Evolutionary conservation across 768 basidiomycete genomes (phyloP), one percentile per base, ranked within the genome.

Genomic region (Tylopilus felleus): DNA sequence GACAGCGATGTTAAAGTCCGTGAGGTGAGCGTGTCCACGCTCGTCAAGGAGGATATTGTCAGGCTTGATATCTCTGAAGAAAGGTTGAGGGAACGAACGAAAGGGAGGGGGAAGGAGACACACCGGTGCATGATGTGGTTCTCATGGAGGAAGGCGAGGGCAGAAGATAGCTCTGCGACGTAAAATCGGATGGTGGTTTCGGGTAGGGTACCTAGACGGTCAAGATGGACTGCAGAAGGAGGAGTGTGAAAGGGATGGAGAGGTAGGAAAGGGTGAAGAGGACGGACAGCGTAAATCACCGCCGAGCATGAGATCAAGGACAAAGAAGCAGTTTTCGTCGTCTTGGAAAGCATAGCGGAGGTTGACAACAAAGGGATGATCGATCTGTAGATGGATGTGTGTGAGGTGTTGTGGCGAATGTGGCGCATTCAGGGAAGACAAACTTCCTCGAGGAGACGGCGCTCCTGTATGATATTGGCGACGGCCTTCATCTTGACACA

Each of bases 401-500:
- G 39, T 42, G 46, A 45, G 5, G 38, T 16, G 42, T 14, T 23
- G 35, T 5, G 42, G 44, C 44, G 52, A 55, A 43, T 29, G 21
- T 31, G 33, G 35, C 17, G 35, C 12, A 36, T 33, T 3, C 1
- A 4, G 27, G 9, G 3, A n/a, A 12, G 49, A 60, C 68, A 38
- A 47, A 94, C 95, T 86, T 99, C 97, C 73, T 99, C 97, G 27
- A 99, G 80, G 38, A 99, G 74, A 33, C 93, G 79, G 25, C 97
- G 84, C 69, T 99, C 97, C 69, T 98, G 97, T 47, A 99, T 86
- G 67, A 99, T 93, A 68, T 99, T 98, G 22, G 92, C 86, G 35
- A 98, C 94, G 2, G 95, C 95, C 66, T 94, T 95, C 93, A 97
- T 97, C 78, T 95, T 95, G 58, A 97, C 93, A 62, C 90, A 97